phyloP scores from a whole-genome alignment of 106 monocot species.

The Phalaenopsis equestris region DNA sequence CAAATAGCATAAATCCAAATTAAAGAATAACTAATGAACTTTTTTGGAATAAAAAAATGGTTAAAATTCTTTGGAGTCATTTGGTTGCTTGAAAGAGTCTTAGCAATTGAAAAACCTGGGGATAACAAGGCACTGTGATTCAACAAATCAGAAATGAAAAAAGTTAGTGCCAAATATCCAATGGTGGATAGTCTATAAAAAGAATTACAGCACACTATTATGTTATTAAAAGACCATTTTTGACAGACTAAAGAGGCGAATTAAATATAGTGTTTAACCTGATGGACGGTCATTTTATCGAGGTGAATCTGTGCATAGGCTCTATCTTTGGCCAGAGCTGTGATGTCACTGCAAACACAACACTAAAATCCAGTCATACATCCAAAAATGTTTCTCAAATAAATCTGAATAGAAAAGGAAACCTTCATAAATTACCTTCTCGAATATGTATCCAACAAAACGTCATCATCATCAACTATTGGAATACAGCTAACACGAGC shows the following conservation, averaged over 20 bases:
- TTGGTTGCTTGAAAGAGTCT: not conserved
- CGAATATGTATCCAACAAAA: conserved; percentile 82
- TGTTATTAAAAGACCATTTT: not conserved
- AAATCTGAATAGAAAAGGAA: not conserved
- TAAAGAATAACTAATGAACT: not conserved
- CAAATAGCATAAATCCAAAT: not conserved
- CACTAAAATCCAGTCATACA: not conserved
- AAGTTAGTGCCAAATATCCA: not conserved
- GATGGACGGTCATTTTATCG: conserved; percentile 74
- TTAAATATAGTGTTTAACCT: conserved; percentile 30
- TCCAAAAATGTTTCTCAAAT: not conserved
- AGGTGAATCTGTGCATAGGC: conserved; percentile 58
- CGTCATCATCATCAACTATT: conserved; percentile 86
- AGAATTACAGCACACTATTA: not conserved
- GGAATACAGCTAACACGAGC: conserved; percentile 92
- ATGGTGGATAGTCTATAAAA: not conserved
- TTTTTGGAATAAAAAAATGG: not conserved
- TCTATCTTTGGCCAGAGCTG: conserved; percentile 85
- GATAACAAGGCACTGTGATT: not conserved
- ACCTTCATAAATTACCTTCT: conserved; percentile 58
- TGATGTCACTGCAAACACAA: conserved; percentile 77
- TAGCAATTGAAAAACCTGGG: not conserved
- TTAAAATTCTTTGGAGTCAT: not conserved
- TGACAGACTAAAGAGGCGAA: not conserved
- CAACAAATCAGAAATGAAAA: not conserved